Evolutionary conservation across 2,329 filamentous ascomycete species (phyloP).

Genomic region (Aureobasidium vineae): DNA sequence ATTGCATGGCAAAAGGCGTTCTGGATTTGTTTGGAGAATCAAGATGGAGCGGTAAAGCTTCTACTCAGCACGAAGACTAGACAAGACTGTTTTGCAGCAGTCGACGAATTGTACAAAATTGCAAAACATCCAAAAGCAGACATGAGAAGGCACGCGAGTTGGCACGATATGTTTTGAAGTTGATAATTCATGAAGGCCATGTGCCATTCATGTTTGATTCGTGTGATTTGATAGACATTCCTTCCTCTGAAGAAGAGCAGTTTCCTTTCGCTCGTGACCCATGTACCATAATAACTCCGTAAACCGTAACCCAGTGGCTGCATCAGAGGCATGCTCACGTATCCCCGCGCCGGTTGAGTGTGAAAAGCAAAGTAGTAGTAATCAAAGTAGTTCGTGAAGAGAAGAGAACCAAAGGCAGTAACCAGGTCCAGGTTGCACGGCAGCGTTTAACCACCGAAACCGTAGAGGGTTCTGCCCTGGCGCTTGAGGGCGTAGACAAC

Average conservation of each 20-base stretch:
- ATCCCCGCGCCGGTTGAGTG: slow-evolving; percentile 11
- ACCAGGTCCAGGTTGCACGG: neutral
- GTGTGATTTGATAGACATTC: slow-evolving; percentile 21
- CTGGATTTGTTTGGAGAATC: neutral
- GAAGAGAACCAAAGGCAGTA: neutral
- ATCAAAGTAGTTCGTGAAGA: slow-evolving; percentile 17
- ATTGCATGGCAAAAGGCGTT: slow-evolving; percentile 27
- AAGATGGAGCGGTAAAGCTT: neutral
- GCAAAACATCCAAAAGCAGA: neutral
- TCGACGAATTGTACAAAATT: neutral
- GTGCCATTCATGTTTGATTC: slow-evolving; percentile 20
- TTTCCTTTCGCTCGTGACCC: slow-evolving; percentile 13
- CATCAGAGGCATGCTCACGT: slow-evolving; percentile 23
- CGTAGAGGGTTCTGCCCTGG: slow-evolving; percentile 65
- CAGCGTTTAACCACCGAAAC: slow-evolving; percentile 61
- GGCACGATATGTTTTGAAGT: neutral
- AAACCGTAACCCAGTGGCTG: slow-evolving; percentile 15
- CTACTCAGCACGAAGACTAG: neutral
- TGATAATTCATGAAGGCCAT: slow-evolving; percentile 17
- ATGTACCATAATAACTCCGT: slow-evolving; percentile 21
- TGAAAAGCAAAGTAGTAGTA: slow-evolving; percentile 14
- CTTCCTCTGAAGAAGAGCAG: slow-evolving; percentile 20
- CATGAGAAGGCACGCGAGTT: neutral
- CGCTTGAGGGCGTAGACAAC: slow-evolving; percentile 64
- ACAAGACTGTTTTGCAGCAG: neutral